These are phyloP conservation scores for Wickerhamiella cacticola DNA, from an alignment of 805 yeast genomes.

Conservation along the genomic window DNA sequence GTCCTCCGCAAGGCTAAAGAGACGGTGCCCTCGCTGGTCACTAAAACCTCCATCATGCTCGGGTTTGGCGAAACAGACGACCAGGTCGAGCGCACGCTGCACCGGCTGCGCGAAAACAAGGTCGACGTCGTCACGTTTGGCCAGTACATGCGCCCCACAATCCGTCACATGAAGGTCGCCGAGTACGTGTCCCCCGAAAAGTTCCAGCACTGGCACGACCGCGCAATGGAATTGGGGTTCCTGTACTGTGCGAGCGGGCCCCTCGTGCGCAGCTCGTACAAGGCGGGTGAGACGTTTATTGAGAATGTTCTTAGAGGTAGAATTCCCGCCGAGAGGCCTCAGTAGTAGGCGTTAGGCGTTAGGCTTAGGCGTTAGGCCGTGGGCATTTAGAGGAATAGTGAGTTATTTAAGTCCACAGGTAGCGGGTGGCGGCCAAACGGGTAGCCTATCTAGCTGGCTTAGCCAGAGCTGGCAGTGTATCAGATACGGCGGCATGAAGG, in stretches of 20 bases:
- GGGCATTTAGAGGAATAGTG: too few relatives aligned
- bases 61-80: conserved; percentile 96
- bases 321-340: conserved; percentile 15
- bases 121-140: conserved; percentile 98
- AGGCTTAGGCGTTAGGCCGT: too few relatives aligned
- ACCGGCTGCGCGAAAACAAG: conserved; percentile 56
- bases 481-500: too few relatives aligned
- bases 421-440: too few relatives aligned
- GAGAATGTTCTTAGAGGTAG: conserved; percentile 59
- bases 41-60: conserved; percentile 91
- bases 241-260: conserved; percentile 97
- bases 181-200: conserved; percentile 90
- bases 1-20: conserved; percentile 75
- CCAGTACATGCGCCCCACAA: conserved; percentile 98
- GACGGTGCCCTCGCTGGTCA: conserved; percentile 58
- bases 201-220: conserved; percentile 84
- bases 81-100: conserved; percentile 63
- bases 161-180: conserved; percentile 95
- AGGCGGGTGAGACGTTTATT: conserved; percentile 91
- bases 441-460: too few relatives aligned
- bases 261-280: conserved; percentile 87
- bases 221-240: conserved; percentile 80
- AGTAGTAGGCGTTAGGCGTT: background rate
- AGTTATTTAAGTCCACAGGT: too few relatives aligned
- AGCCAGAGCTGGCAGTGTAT: too few relatives aligned